Conservation (phyloP, 179 eudicot genomes). For the Spinacia oleracea region DNA sequence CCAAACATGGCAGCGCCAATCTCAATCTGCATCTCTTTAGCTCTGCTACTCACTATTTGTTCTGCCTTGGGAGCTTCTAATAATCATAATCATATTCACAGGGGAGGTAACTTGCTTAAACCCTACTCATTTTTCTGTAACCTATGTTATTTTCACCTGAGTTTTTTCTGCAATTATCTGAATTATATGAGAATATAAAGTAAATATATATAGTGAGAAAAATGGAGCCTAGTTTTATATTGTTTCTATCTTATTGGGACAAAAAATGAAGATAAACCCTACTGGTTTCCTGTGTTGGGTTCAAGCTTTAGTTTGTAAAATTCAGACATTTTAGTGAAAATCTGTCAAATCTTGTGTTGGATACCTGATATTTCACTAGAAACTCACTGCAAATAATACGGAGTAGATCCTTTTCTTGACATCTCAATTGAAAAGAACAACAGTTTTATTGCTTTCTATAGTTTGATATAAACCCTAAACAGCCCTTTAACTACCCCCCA, state of each 20-base stretch:
- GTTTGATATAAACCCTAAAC: not conserved
- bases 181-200: not conserved
- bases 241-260: not conserved
- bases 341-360: not conserved
- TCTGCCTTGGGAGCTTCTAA: conserved; percentile 33
- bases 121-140: not conserved
- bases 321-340: not conserved
- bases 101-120: conserved; percentile 32
- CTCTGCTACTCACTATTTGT: conserved; percentile 28
- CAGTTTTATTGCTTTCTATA: not conserved
- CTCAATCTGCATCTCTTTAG: conserved; percentile 34
- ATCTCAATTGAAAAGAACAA: not conserved
- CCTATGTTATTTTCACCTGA: conserved; percentile 1
- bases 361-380: not conserved
- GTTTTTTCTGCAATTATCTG: not conserved
- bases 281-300: not conserved
- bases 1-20: conserved; percentile 36
- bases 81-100: conserved; percentile 18
- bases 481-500: not conserved
- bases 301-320: not conserved
- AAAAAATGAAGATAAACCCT: not conserved
- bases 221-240: not conserved
- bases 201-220: not conserved
- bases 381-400: not conserved
- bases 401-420: not conserved